Evolutionary conservation across 345 rosid genomes (phyloP).

Genomic region (Aegle marmelos): DNA sequence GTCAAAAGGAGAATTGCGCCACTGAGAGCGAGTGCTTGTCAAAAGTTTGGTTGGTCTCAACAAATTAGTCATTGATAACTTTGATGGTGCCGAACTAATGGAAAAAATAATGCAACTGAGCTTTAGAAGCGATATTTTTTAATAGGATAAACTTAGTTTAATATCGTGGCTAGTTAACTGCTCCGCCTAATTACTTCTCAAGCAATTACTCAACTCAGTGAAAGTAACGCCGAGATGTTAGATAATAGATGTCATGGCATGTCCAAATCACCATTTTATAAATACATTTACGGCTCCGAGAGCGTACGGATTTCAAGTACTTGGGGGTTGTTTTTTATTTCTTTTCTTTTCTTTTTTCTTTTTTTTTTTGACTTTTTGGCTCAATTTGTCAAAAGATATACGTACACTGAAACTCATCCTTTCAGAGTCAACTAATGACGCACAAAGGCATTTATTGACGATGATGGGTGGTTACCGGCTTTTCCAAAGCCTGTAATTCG

Average conservation of each 20-base stretch:
- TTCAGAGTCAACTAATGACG: neutral
- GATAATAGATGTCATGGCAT: no score
- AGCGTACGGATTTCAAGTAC: neutral
- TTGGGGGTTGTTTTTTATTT: neutral
- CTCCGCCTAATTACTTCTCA: neutral
- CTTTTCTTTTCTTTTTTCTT: no score
- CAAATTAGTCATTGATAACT: no score
- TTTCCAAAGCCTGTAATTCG: neutral
- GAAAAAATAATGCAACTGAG: neutral
- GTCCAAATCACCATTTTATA: no score
- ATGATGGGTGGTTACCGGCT: neutral
- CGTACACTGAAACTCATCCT: neutral
- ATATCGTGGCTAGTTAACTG: neutral
- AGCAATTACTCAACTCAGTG: neutral
- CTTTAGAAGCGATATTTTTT: neutral
- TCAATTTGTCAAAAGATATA: neutral
- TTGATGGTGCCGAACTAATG: neutral
- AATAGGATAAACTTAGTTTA: neutral
- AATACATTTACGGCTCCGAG: no score
- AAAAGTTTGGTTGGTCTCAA: neutral
- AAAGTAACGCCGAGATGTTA: neutral
- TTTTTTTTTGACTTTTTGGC: no score
- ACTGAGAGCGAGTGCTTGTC: neutral
- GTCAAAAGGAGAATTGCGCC: no score
- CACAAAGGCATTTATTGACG: neutral